Percentiles rank a stretch among this genome's conserved stretches.
Evolutionary conservation across 768 basidiomycete genomes (phyloP).

Genomic region (Pulveroboletus sp.): DNA sequence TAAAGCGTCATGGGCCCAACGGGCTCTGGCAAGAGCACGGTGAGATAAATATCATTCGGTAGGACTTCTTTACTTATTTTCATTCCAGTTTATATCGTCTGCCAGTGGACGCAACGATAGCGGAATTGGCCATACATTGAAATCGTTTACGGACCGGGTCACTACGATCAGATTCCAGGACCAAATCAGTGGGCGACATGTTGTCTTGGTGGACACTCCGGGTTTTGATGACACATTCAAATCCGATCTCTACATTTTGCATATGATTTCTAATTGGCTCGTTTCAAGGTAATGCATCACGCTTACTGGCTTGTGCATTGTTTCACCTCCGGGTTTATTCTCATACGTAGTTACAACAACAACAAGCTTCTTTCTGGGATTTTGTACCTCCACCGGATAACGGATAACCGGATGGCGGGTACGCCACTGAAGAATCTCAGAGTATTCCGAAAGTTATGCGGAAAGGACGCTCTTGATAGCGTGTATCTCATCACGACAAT

Average conservation of each 20-base stretch:
- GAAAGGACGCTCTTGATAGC: too few relatives aligned
- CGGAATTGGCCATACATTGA: conserved; percentile 6
- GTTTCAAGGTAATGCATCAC: conserved; percentile 3
- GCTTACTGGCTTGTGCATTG: too few relatives aligned
- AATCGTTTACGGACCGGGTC: conserved; percentile 8
- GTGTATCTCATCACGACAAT: too few relatives aligned
- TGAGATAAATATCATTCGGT: not conserved
- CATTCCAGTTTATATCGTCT: conserved; percentile 7
- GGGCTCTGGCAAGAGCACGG: conserved; percentile 13
- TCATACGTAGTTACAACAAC: too few relatives aligned
- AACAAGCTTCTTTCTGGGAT: too few relatives aligned
- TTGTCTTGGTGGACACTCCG: conserved; percentile 24
- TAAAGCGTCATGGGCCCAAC: conserved; percentile 20
- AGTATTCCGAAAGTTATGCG: too few relatives aligned
- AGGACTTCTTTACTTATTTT: not conserved
- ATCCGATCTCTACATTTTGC: conserved; percentile 13
- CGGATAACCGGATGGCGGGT: too few relatives aligned
- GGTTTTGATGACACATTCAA: conserved; percentile 20
- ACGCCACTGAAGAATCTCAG: too few relatives aligned
- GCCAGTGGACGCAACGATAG: not conserved
- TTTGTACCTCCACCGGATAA: too few relatives aligned
- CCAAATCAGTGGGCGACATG: too few relatives aligned
- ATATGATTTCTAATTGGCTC: conserved; percentile 11
- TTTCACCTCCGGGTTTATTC: not conserved
- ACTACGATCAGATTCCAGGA: not conserved